Conservation (phyloP, 495 filamentous ascomycete species). For the Lichenothelia convexa region DNA sequence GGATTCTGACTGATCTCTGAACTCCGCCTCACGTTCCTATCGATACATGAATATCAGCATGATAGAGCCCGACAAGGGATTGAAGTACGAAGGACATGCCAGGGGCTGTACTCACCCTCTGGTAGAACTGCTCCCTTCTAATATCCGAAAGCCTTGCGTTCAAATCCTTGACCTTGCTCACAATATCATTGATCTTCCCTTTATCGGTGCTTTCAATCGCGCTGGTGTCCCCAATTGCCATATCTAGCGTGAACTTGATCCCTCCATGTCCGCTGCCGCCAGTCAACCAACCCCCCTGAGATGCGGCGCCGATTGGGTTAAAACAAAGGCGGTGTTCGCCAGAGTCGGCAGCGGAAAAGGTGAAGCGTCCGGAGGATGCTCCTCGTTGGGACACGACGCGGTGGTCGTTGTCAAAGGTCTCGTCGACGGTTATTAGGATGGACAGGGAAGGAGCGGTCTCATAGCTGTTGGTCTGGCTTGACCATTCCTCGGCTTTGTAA, state of each 20-base stretch:
- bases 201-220: constrained; percentile 89
- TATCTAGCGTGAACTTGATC: constrained; percentile 68
- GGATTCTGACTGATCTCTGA: constrained; percentile 87
- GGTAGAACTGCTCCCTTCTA: constrained; percentile 84
- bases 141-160: constrained; percentile 82
- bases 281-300: constrained; percentile 49
- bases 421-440: constrained; percentile 84
- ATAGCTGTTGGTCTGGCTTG: constrained; percentile 45
- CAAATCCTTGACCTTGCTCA: constrained; percentile 73
- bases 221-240: constrained; percentile 90
- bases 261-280: constrained; percentile 44
- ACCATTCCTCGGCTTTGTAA: constrained; percentile 67
- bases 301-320: constrained; percentile 47
- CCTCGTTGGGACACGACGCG: constrained; percentile 78
- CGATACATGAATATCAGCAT: too few relatives aligned
- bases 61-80: neutral
- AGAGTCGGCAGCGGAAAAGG: constrained; percentile 83
- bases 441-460: constrained; percentile 49
- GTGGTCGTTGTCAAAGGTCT: constrained; percentile 97
- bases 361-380: constrained; percentile 62
- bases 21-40: constrained; percentile 93
- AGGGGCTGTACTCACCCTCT: constrained; percentile 49
- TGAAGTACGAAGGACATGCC: neutral
- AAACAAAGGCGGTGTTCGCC: constrained; percentile 94
- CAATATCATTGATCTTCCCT: constrained; percentile 81